Evolutionary conservation across 2,329 filamentous ascomycete species (phyloP).

Genomic region (Amylocarpus encephaloides): DNA sequence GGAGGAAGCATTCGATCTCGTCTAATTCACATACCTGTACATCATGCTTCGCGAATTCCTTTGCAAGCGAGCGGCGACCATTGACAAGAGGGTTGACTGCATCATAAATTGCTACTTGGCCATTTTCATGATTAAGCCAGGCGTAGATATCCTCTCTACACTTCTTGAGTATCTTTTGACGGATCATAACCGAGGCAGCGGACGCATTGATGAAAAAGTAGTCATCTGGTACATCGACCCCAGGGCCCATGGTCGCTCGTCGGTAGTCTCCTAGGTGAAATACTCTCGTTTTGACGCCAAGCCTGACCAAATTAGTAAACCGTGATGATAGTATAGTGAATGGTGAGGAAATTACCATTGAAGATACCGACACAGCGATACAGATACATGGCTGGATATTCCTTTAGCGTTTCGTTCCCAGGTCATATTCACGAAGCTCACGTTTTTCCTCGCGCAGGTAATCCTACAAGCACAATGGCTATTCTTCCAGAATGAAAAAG

Average conservation of each 20-base stretch:
- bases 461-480: slow-evolving; percentile 92
- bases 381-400: slow-evolving; percentile 71
- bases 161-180: slow-evolving; percentile 96
- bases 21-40: slow-evolving; percentile 57
- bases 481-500: slow-evolving; percentile 97
- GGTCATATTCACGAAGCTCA: slow-evolving; percentile 37
- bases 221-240: slow-evolving; percentile 82
- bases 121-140: slow-evolving; percentile 94
- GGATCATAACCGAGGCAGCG: slow-evolving; percentile 81
- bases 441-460: slow-evolving; percentile 94
- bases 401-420: slow-evolving; percentile 5
- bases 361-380: slow-evolving; percentile 89
- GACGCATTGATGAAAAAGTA: slow-evolving; percentile 97
- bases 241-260: slow-evolving; percentile 78
- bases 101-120: slow-evolving; percentile 97
- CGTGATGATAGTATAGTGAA: background rate
- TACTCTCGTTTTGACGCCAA: slow-evolving; percentile 95
- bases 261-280: slow-evolving; percentile 97
- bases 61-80: slow-evolving; percentile 77
- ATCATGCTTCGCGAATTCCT: slow-evolving; percentile 96
- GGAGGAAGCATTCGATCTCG: background rate
- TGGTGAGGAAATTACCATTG: slow-evolving; percentile 57
- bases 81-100: slow-evolving; percentile 87
- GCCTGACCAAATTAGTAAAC: slow-evolving; percentile 42
- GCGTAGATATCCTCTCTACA: slow-evolving; percentile 95